Evolutionary conservation across 2,329 filamentous ascomycete species (phyloP).

Genomic region (Fusarium longipes): DNA sequence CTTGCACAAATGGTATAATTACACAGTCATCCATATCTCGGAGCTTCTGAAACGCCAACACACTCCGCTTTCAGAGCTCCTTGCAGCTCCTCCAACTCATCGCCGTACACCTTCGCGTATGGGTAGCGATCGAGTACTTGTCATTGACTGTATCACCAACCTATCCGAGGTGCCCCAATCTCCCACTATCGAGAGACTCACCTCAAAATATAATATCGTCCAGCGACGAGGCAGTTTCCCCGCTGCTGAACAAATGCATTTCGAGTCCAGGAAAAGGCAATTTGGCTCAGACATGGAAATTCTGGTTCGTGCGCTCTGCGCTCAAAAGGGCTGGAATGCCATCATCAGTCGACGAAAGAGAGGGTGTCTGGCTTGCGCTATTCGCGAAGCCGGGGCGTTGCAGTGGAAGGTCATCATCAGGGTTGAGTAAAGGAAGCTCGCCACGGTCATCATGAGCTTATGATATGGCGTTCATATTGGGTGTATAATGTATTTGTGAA

Average conservation of each 20-base stretch:
- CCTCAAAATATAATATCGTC: conserved; percentile 48
- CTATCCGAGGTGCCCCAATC: conserved; percentile 61
- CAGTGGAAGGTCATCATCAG: conserved; percentile 75
- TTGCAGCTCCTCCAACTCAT: conserved; percentile 52
- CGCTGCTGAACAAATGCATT: conserved; percentile 64
- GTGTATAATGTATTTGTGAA: conserved; percentile 1
- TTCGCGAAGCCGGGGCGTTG: conserved; percentile 78
- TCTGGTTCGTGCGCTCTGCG: conserved; percentile 77
- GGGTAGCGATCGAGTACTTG: conserved; percentile 58
- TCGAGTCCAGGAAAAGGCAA: conserved; percentile 66
- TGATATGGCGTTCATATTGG: conserved; percentile 29
- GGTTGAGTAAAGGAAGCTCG: conserved; percentile 57
- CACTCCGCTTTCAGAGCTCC: conserved; percentile 60
- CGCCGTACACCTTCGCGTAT: conserved; percentile 44
- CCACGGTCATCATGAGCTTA: background rate
- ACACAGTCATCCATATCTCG: conserved; percentile 68
- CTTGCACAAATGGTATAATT: conserved; percentile 71
- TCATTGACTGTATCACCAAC: conserved; percentile 72
- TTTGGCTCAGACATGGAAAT: conserved; percentile 76
- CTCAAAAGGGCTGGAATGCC: conserved; percentile 79
- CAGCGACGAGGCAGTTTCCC: conserved; percentile 54
- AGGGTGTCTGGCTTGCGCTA: conserved; percentile 78
- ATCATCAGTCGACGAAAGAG: conserved; percentile 74
- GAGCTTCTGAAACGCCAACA: conserved; percentile 63
- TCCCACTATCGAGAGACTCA: conserved; percentile 56